A percentile compares a stretch with the other conserved stretches of the same genome.
These are phyloP conservation scores for Tolypocladium album DNA, from an alignment of 2,329 filamentous ascomycete genomes.

Conservation along the genomic window DNA sequence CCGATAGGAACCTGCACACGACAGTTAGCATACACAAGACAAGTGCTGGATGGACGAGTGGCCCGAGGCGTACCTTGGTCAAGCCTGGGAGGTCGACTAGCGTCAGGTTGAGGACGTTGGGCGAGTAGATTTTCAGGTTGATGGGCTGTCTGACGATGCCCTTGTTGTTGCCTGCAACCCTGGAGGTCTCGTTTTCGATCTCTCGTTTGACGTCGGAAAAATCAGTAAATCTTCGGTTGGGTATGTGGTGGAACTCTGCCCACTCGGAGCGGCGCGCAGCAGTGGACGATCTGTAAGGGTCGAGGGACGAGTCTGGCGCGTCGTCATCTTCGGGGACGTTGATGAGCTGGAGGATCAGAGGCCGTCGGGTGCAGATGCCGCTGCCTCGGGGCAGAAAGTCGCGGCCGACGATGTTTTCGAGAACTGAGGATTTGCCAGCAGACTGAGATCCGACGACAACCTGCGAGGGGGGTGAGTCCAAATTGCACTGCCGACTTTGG, in stretches of 20 bases:
- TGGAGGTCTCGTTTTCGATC: conserved; percentile 91
- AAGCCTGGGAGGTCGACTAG: conserved; percentile 91
- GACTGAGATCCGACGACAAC: conserved; percentile 98
- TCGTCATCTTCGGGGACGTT: conserved; percentile 75
- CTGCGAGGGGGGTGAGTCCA: conserved; percentile 33
- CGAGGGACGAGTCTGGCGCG: conserved; percentile 51
- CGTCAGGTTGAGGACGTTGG: conserved; percentile 90
- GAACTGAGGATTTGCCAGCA: conserved; percentile 93
- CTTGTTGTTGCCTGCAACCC: conserved; percentile 90
- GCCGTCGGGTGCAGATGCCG: conserved; percentile 89
- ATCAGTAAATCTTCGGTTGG: conserved; percentile 78
- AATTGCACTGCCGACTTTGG: background rate
- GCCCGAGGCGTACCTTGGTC: conserved; percentile 59
- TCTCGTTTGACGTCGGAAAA: conserved; percentile 91
- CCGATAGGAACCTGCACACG: conserved; percentile 73
- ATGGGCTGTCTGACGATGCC: conserved; percentile 96
- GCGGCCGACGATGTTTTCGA: conserved; percentile 96
- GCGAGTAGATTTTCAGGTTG: conserved; percentile 97
- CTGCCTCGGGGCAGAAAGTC: conserved; percentile 95
- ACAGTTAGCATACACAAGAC: conserved; percentile 8
- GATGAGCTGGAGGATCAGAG: conserved; percentile 95
- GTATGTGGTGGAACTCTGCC: conserved; percentile 95
- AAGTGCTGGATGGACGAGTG: background rate
- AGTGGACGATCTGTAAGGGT: conserved; percentile 68
- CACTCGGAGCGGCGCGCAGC: conserved; percentile 60